Evolutionary conservation across 306 rosid genomes (phyloP), one percentile per base, ranked within the genome.

Genomic region (Fragaria ananassa): DNA sequence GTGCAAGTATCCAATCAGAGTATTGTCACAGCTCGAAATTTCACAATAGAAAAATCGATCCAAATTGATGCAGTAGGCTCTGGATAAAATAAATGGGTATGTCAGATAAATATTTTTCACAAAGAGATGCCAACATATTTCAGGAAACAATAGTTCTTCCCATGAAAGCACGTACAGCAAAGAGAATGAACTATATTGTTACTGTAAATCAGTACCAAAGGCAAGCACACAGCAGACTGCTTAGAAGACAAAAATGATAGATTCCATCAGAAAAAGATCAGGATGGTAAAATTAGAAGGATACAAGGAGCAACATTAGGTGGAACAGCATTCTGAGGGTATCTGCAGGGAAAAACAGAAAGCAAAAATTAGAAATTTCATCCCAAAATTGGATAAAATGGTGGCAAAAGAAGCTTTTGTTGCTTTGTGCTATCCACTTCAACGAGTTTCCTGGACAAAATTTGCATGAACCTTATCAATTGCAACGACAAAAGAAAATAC

Each of bases 291-390:
- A 31, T 2, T 35, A 54, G 34, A 90, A 92, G 97, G 98, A 95
- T 95, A 95, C 97, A 80, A 69, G 97, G 92, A 81, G 93, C 97
- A 74, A 95, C 77, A 83, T 92, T 95, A 13, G 97, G 97, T 31
- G 99, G 97, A 50, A 83, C 83, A 31, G 86, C 92, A 76, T 87
- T 89, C 68, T 78, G 88, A 50, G 99, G 77, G 78, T 95, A 95
- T 81, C 99, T 95, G 93, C 81, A 82, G 77, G 68, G 42, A 46
- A 35, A 27, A 76, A 27, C 14, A 56, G 10, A 21, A 58, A 76
- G 63, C 31, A 50, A 15, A 54, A 66, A 74, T 39, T 57, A 45
- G 54, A 21, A 57, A 23, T 37, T 37, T 54, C 35, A 54, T 72
- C 12, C 0, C 9, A 45, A 15, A 17, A 49, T 19, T 64, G 57